Evolutionary conservation across 2,329 filamentous ascomycete species (phyloP).

Genomic region (Hypoxylon sp.): DNA sequence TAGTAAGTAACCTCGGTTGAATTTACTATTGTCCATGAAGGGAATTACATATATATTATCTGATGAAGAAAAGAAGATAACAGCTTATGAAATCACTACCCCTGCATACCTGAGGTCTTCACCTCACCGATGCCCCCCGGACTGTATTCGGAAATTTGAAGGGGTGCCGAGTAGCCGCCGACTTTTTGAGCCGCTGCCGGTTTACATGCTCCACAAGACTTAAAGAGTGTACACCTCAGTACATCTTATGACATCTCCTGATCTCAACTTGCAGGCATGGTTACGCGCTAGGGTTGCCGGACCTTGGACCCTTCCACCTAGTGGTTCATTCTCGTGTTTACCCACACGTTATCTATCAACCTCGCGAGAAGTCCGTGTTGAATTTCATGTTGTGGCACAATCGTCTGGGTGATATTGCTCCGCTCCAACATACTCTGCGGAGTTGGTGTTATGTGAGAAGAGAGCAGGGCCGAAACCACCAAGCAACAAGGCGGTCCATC

Average conservation of each 20-base stretch:
- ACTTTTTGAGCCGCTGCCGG: slow-evolving; percentile 29
- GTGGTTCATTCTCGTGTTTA: slow-evolving; percentile 30
- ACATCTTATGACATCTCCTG: slow-evolving; percentile 43
- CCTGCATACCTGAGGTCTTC: slow-evolving; percentile 26
- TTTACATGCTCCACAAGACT: slow-evolving; percentile 23
- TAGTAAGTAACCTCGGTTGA: slow-evolving; percentile 16
- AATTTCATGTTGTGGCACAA: slow-evolving; percentile 34
- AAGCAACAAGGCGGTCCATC: slow-evolving; percentile 15
- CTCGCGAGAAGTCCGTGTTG: slow-evolving; percentile 25
- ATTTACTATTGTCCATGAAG: slow-evolving; percentile 12
- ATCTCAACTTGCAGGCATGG: slow-evolving; percentile 36
- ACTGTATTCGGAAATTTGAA: slow-evolving; percentile 42
- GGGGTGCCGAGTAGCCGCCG: slow-evolving; percentile 41
- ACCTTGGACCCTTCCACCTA: slow-evolving; percentile 21
- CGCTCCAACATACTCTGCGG: slow-evolving; percentile 6
- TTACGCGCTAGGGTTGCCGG: slow-evolving; percentile 29
- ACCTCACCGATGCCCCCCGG: slow-evolving; percentile 33
- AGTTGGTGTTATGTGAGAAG: slow-evolving; percentile 4
- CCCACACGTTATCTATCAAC: slow-evolving; percentile 28
- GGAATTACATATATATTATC: slow-evolving; percentile 18
- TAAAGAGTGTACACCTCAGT: slow-evolving; percentile 19
- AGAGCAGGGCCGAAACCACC: slow-evolving; percentile 1
- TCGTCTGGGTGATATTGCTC: slow-evolving; percentile 3
- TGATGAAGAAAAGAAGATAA: slow-evolving; percentile 39
- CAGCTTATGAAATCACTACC: slow-evolving; percentile 36